A percentile compares a stretch with the other conserved stretches of the same genome.
Evolutionary conservation across 163 green algal genomes (phyloP).

Genomic region (Trebouxia gelatinosa): DNA sequence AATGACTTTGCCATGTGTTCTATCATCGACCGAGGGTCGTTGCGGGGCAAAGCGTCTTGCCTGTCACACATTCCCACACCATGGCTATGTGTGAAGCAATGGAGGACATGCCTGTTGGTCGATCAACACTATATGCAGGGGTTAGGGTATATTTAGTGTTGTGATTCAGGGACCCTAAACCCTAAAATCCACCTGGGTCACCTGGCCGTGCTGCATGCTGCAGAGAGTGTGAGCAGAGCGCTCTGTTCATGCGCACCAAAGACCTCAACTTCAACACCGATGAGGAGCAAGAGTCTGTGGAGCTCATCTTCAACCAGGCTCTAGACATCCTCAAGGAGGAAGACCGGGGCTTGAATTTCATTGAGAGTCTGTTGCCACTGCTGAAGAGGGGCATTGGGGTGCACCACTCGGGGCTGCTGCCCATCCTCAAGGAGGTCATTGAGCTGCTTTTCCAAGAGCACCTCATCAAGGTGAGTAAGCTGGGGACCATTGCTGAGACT

Average conservation of each 20-base stretch:
- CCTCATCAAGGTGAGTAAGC: conserved; percentile 70
- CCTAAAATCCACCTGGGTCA: too few species aligned
- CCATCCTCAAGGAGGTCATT: conserved; percentile 94
- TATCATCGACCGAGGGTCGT: too few species aligned
- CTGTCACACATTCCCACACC: too few species aligned
- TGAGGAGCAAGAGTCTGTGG: conserved; percentile 73
- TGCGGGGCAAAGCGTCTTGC: too few species aligned
- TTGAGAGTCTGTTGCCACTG: conserved; percentile 81
- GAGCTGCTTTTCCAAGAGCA: conserved; percentile 94
- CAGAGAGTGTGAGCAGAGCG: conserved; percentile 78
- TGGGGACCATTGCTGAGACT: too few species aligned
- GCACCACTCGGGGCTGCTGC: conserved; percentile 95
- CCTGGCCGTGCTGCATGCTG: not conserved
- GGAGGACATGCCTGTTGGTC: too few species aligned
- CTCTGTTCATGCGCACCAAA: conserved; percentile 41
- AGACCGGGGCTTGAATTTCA: conserved; percentile 69
- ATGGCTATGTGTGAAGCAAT: too few species aligned
- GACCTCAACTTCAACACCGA: conserved; percentile 79
- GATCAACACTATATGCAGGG: too few species aligned
- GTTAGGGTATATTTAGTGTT: too few species aligned
- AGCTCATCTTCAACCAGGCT: conserved; percentile 68
- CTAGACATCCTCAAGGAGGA: conserved; percentile 60
- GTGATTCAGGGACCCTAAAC: too few species aligned
- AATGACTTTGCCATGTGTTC: too few species aligned
- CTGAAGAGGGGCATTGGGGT: conserved; percentile 87